Percentiles rank a stretch among this genome's conserved stretches.
Evolutionary conservation across 495 filamentous ascomycete species (phyloP).

Genomic region (Cairneyella variabilis): DNA sequence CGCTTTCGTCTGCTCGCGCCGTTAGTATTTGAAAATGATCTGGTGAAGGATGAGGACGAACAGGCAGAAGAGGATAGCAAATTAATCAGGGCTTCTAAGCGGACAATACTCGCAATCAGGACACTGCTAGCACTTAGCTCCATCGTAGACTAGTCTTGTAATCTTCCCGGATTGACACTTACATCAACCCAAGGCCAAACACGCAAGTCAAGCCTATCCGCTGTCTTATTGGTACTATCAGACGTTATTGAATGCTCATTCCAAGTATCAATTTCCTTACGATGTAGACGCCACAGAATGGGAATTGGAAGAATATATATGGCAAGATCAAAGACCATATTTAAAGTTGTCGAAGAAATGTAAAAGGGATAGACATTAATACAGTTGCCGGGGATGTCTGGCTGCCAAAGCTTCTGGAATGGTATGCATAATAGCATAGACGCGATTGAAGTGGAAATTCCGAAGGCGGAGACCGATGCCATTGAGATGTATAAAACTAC

Average conservation of each 20-base stretch:
- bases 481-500: conserved; percentile 5
- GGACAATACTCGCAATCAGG: conserved; percentile 3
- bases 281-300: not conserved
- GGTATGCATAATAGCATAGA: conserved; percentile 5
- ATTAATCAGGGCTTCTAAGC: not conserved
- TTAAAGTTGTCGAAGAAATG: not conserved
- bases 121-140: conserved; percentile 3
- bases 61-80: not conserved
- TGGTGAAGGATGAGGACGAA: conserved; percentile 1
- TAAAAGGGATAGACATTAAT: conserved; percentile 1
- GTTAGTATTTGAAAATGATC: conserved; percentile 1
- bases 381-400: conserved; percentile 1
- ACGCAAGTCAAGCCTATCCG: conserved; percentile 1
- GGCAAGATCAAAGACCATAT: not conserved
- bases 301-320: conserved; percentile 4
- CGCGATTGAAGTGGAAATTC: conserved; percentile 3
- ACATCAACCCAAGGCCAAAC: conserved; percentile 5
- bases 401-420: not conserved
- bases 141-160: not conserved
- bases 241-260: conserved; percentile 1
- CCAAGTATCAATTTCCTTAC: not conserved
- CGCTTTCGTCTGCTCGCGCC: not conserved
- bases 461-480: not conserved
- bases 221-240: conserved; percentile 3
- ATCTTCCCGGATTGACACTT: not conserved